Evolutionary conservation across 768 basidiomycete species (phyloP), one percentile per base, ranked within the genome.

Genomic region (Kwoniella dendrophila): DNA sequence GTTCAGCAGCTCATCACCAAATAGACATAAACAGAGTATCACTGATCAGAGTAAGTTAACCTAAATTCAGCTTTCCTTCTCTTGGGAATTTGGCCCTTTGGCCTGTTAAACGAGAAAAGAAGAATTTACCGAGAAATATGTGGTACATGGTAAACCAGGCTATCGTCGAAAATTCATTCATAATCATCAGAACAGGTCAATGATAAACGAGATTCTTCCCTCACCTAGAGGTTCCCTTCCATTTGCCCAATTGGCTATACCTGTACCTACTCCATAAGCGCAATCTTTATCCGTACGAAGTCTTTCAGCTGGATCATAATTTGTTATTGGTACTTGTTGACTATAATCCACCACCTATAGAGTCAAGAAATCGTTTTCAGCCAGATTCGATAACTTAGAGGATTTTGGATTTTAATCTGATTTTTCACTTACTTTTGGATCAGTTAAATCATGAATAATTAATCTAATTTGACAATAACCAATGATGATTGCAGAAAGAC

Each of bases 121-220:
- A 20, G 18, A 18, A 67, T 69, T 55, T 36, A 68, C 66, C 47
- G 22, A 72, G 29, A 29, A 58, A 59, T 1, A 41, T 27, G 32
- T 75, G 73, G 36, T 75, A 75, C 10, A 56, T 24, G 0, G 38
- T 52, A 52, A 61, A 75, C 73, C 73, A 75, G 3, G 52, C 73
- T 74, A 40, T 20, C 0, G 34, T 34, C 33, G 29, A 36, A 8
- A 16, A 22, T 36, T 30, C 30, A 8, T 44, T 4, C 27, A 22
- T 50, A 38, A 18, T 60, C n/a, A 48, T 34, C 59, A 62, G 51
- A 32, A 29, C 27, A n/a, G n/a, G 14, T 14, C 33, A 2, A 33
- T 12, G 11, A 4, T 33, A 6, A 0, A 12, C 26, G 36, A n/a
- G 6, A 18, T 30, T 14, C 14, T 11, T 27, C 11, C 63, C 70